These are phyloP conservation scores for Penstemon eatonii DNA, from an alignment of 257 asterid species.

Conservation along the genomic window DNA sequence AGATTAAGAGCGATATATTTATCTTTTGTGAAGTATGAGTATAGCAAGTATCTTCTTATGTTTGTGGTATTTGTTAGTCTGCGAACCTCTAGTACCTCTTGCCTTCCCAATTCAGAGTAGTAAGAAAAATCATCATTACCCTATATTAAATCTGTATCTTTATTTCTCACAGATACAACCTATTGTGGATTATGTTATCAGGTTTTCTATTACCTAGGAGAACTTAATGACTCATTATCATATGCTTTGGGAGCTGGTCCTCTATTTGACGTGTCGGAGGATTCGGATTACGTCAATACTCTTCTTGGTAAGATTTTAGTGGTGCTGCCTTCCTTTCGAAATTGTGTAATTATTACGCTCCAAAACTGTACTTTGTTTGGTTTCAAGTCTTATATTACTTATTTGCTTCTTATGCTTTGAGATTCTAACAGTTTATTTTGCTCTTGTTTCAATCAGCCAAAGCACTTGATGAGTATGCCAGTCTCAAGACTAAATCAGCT, in stretches of 20 bases:
- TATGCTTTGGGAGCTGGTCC: slow-evolving; percentile 97
- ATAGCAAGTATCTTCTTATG: not conserved
- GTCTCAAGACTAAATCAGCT: slow-evolving; percentile 75
- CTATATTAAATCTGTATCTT: not conserved
- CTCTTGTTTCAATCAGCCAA: slow-evolving; percentile 52
- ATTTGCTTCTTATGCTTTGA: slow-evolving; percentile 1
- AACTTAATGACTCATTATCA: slow-evolving; percentile 73
- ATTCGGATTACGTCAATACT: slow-evolving; percentile 83
- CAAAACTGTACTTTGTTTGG: slow-evolving; percentile 10
- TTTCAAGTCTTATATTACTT: not conserved
- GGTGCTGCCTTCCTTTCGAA: slow-evolving; percentile 5
- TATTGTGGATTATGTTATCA: slow-evolving; percentile 29
- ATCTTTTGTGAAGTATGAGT: not conserved
- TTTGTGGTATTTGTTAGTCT: not conserved
- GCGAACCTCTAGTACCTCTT: not conserved
- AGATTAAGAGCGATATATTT: not conserved
- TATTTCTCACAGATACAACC: not conserved
- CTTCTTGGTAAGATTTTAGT: slow-evolving; percentile 60
- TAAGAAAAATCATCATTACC: not conserved
- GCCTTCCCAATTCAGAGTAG: too few species aligned
- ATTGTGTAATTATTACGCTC: not conserved
- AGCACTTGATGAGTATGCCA: slow-evolving; percentile 93
- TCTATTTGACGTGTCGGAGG: slow-evolving; percentile 80
- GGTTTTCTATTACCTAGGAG: slow-evolving; percentile 93
- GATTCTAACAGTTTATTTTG: not conserved